Evolutionary conservation across 2,329 filamentous ascomycete genomes (phyloP), one percentile per base, ranked within the genome.

Genomic region (Mollisia scopiformis): DNA sequence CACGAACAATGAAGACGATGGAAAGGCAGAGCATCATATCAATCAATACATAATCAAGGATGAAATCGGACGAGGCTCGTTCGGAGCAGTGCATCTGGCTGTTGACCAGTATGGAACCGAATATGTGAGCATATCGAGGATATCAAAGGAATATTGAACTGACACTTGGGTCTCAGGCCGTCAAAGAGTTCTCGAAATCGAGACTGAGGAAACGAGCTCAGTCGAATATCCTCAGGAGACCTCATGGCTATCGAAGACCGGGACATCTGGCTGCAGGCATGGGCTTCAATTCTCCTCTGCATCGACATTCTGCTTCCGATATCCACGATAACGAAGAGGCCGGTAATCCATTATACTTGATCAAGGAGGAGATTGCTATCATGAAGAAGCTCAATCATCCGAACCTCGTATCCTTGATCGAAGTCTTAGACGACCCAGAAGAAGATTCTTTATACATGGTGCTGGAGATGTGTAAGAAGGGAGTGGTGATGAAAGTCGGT

Each of bases 401-500:
- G 28, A 99, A 98, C 72, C 80, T 99, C n/a, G 94, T 98, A 14
- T 88, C 90, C 49, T 79, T 99, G 54, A 92, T 96, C 66, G 95
- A 99, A 76, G 95, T 99, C 2, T 80, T 99, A 55, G 95, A 98
- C 74, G 95, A 98, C 72, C 94, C 95, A 0, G 89, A 94, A 51
- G 93, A 97, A 73, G 95, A 99, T 75, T 97, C 93, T 2, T 79
- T 99, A 13, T 99, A 97, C 78, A 98, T 99, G 92, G 95, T 99
- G 23, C 84, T 99, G 75, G 95, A 99, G 75, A 96, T 97, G 92
- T 99, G 95, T 80, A 95, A 96, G 73, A 97, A 97, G 75, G 95
- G 95, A 1, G 94, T 97, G 23, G 86, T 97, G 55, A 98, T 98
- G 93, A 94, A 93, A 71, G 92, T 99, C 58, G 92, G 92, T 2